Percentiles rank a stretch among this genome's conserved stretches.
These are phyloP conservation scores for Aspergillus carlsbadensis DNA, from an alignment of 495 filamentous ascomycete genomes.

Conservation along the genomic window DNA sequence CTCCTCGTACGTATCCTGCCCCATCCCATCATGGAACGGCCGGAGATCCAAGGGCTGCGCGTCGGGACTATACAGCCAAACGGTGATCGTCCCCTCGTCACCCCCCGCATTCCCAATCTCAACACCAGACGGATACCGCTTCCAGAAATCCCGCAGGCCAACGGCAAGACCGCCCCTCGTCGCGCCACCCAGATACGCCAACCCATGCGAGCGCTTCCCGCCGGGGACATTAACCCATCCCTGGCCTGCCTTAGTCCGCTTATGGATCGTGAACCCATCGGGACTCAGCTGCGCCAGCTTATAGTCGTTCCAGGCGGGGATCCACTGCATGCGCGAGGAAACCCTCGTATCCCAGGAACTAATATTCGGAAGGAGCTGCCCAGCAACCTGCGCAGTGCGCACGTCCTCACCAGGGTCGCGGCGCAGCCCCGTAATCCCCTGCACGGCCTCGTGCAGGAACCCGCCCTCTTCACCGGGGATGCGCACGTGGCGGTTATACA, in stretches of 20 bases:
- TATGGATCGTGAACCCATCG: constrained; percentile 51
- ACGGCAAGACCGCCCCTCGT: constrained; percentile 44
- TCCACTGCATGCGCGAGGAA: constrained; percentile 35
- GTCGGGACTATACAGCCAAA: constrained; percentile 51
- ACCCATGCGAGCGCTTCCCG: constrained; percentile 42
- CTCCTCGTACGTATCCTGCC: constrained; percentile 42
- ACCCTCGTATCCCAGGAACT: constrained; percentile 38
- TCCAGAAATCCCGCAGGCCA: constrained; percentile 51
- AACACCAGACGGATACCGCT: constrained; percentile 47
- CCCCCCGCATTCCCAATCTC: constrained; percentile 40
- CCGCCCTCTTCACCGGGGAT: constrained; percentile 38
- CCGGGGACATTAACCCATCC: constrained; percentile 51
- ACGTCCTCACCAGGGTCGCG: constrained; percentile 35
- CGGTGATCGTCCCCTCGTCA: constrained; percentile 37
- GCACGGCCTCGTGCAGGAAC: constrained; percentile 38
- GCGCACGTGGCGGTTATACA: constrained; percentile 42
- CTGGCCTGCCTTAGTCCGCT: constrained; percentile 46
- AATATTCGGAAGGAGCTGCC: constrained; percentile 26
- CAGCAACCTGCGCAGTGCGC: constrained; percentile 34
- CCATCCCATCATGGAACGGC: constrained; percentile 50
- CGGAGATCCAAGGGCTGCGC: constrained; percentile 47
- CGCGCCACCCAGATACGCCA: constrained; percentile 47
- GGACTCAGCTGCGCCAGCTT: constrained; percentile 44
- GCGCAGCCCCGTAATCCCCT: constrained; percentile 41
- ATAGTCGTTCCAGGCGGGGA: constrained; percentile 50